Conservation (phyloP, 2,329 filamentous ascomycete genomes). For the Pseudocercospora crystallina region DNA sequence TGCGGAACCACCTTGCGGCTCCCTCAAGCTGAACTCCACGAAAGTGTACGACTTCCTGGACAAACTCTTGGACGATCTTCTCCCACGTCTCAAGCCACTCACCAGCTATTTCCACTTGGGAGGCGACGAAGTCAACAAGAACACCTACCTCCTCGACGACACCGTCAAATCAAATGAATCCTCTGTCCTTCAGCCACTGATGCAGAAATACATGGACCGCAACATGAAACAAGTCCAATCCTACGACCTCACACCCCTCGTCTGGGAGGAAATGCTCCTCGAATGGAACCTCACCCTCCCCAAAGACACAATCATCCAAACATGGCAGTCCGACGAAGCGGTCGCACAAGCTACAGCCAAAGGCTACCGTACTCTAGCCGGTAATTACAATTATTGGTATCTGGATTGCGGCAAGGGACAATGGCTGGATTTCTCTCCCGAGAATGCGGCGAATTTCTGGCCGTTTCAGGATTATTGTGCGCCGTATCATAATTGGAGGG, state of each 20-base stretch:
- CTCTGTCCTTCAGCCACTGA: slow-evolving; percentile 66
- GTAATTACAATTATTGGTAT: slow-evolving; percentile 72
- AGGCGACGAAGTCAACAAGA: slow-evolving; percentile 80
- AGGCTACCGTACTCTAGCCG: slow-evolving; percentile 71
- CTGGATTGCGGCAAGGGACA: slow-evolving; percentile 80
- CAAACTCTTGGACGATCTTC: slow-evolving; percentile 70
- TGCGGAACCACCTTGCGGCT: slow-evolving; percentile 58
- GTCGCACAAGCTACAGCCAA: slow-evolving; percentile 59
- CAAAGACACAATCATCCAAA: slow-evolving; percentile 71
- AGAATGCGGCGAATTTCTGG: slow-evolving; percentile 54
- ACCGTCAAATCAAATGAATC: slow-evolving; percentile 67
- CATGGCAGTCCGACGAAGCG: slow-evolving; percentile 68
- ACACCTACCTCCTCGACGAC: slow-evolving; percentile 72
- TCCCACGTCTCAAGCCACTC: slow-evolving; percentile 70
- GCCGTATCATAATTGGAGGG: slow-evolving; percentile 77
- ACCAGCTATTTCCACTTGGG: slow-evolving; percentile 79
- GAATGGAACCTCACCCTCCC: slow-evolving; percentile 75
- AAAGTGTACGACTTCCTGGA: slow-evolving; percentile 71
- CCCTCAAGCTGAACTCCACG: slow-evolving; percentile 73
- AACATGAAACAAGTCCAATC: slow-evolving; percentile 65
- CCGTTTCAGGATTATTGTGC: slow-evolving; percentile 81
- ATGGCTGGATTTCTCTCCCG: slow-evolving; percentile 70
- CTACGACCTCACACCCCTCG: slow-evolving; percentile 66
- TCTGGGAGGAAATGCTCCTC: slow-evolving; percentile 85
- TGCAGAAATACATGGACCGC: slow-evolving; percentile 74